These are phyloP conservation scores for Volvox carteri DNA, from an alignment of 163 green algal species.

Conservation along the genomic window DNA sequence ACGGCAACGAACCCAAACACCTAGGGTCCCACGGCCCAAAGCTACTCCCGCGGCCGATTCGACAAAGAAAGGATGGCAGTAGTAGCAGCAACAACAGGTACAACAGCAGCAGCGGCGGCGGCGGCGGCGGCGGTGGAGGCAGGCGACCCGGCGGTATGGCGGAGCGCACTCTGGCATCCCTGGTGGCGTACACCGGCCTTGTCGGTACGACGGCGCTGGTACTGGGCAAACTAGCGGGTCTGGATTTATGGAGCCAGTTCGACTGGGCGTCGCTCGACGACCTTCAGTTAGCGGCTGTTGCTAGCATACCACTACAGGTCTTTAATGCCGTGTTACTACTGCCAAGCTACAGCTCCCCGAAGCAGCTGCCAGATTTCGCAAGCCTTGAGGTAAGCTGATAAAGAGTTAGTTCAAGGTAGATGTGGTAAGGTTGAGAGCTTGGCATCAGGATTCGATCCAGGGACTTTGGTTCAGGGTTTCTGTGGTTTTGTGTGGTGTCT, in stretches of 20 bases:
- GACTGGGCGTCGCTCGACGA: constrained; percentile 3
- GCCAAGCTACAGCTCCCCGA: constrained; percentile 21
- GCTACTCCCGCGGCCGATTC: constrained; percentile 2
- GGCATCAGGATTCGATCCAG: no score
- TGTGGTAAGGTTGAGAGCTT: no score
- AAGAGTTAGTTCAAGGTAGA: no score
- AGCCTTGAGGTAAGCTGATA: constrained; percentile 31
- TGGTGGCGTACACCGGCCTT: constrained; percentile 32
- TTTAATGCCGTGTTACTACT: constrained; percentile 42
- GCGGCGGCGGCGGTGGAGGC: background rate
- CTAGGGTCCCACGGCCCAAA: constrained; percentile 31
- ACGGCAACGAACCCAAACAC: background rate
- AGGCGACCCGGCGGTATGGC: background rate
- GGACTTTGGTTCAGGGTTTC: no score
- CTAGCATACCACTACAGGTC: constrained; percentile 29
- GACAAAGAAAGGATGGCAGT: background rate
- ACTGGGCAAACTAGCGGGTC: background rate
- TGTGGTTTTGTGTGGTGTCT: no score
- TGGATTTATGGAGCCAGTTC: constrained; percentile 30
- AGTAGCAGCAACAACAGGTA: background rate
- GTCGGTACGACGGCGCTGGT: constrained; percentile 29
- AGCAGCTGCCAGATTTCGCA: constrained; percentile 7
- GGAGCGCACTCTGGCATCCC: background rate
- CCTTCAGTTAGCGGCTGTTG: background rate
- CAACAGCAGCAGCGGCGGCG: background rate